Evolutionary conservation across 768 basidiomycete species (phyloP), one percentile per base, ranked within the genome.

Genomic region (Phlebiopsis gigantea): DNA sequence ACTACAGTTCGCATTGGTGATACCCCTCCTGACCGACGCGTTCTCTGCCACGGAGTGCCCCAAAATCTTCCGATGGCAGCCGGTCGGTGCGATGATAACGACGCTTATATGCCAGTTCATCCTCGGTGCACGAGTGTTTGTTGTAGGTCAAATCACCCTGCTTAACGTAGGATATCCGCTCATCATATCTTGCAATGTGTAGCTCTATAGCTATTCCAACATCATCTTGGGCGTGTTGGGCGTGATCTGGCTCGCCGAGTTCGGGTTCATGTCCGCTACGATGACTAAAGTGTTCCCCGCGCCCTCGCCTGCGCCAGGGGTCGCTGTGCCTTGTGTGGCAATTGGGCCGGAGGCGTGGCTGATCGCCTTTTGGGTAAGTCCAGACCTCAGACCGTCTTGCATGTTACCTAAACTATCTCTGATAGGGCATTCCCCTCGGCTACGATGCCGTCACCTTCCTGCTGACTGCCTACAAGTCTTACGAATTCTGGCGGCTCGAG

Each of bases 371-470:
- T 45, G 44, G 44, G 44, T 45, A 45, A 10, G 44, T 19, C 17
- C 17, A n/a, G 12, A 39, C 8, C 34, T 39, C 34, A 12, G 8
- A 8, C 19, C 44, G 44, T 45, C 2, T 45, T 45, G 12, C 44
- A 45, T 19, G n/a, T 2, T 15, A 5, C 10, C 44, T 45, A 19
- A 45, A 4, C 19, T 10, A 12, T 45, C 2, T 9, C 34, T 39
- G 8, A 45, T 25, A 45, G 44, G 44, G 19, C 10, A 12, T 45
- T 19, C 44, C 44, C 21, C 44, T 54, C 22, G n/a, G 17, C 39
- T 54, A 41, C 53, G 53, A 54, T 24, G 22, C 41, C 22, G 17
- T 54, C 21, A 41, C 41, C n/a, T 41, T 54, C 53, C 34, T 41
- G 22, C 42, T 54, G 2, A 19, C 53, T 10, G 53, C 41, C 12